A percentile compares a stretch with the other conserved stretches of the same genome.
Conservation (phyloP, 2,329 filamentous ascomycete genomes). For the Calonectria henricotiae region DNA sequence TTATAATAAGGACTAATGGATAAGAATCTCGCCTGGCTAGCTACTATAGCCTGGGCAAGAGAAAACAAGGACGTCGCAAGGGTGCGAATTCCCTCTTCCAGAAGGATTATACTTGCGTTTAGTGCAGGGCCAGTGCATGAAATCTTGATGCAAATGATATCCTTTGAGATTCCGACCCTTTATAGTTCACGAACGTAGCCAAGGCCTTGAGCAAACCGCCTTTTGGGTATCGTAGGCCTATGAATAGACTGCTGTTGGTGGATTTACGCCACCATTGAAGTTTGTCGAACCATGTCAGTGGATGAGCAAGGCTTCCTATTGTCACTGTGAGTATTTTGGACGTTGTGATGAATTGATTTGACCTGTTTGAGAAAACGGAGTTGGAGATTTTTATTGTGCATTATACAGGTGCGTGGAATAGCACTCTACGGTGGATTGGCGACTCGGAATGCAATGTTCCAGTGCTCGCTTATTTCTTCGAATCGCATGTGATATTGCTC, state of each 20-base stretch:
- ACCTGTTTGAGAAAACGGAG: neutral
- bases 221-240: constrained; percentile 63
- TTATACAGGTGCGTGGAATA: no score
- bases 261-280: constrained; percentile 61
- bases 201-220: constrained; percentile 65
- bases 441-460: no score
- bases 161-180: constrained; percentile 62
- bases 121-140: constrained; percentile 66
- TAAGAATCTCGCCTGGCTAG: constrained; percentile 65
- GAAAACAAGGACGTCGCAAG: constrained; percentile 66
- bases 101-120: constrained; percentile 63
- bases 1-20: constrained; percentile 70
- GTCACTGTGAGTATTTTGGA: neutral
- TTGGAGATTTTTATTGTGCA: neutral
- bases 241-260: neutral
- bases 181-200: constrained; percentile 66
- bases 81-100: constrained; percentile 64
- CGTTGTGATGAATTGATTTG: neutral
- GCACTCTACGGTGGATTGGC: no score
- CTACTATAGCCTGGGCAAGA: constrained; percentile 66
- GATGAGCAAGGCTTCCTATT: constrained; percentile 55
- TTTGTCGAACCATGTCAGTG: constrained; percentile 62
- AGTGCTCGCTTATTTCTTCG: no score
- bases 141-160: constrained; percentile 69
- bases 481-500: neutral